Evolutionary conservation across 2,329 filamentous ascomycete species (phyloP).

Genomic region (Thermothelomyces thermophilus): DNA sequence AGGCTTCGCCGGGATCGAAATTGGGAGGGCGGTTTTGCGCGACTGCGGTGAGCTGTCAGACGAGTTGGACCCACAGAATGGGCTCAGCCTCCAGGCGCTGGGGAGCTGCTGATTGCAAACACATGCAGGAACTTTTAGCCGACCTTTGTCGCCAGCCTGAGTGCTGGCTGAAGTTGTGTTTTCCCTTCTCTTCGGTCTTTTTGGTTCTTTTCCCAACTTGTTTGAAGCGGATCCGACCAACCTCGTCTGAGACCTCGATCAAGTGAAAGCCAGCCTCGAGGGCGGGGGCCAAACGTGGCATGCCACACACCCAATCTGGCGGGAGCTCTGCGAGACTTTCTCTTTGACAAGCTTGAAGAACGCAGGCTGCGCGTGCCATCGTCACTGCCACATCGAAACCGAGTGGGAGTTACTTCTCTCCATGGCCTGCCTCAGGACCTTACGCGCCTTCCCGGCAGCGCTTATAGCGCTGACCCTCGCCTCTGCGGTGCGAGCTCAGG

Average conservation of each 20-base stretch:
- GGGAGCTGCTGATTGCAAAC: background rate
- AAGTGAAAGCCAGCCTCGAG: background rate
- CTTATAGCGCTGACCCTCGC: slow-evolving; percentile 28
- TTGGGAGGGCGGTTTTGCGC: background rate
- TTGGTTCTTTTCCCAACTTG: no score
- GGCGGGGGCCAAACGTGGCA: background rate
- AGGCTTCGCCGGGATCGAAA: background rate
- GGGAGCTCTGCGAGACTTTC: no score
- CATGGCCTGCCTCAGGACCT: slow-evolving; percentile 13
- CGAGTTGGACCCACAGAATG: background rate
- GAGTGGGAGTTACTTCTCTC: background rate
- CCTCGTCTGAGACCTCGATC: no score
- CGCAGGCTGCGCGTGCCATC: no score
- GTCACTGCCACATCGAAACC: background rate
- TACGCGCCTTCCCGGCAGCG: slow-evolving; percentile 14
- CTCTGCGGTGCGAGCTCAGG: slow-evolving; percentile 19
- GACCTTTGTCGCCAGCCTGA: background rate
- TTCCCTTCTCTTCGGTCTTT: background rate
- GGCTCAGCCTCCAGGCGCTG: slow-evolving; percentile 9
- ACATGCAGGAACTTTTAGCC: background rate
- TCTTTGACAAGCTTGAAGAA: background rate
- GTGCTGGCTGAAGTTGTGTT: background rate
- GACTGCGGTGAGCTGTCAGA: background rate
- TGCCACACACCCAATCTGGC: no score
- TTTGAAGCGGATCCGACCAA: no score